These are phyloP conservation scores for Ustilago tritici DNA, from an alignment of 1,284 basidiomycete genomes.

Conservation along the genomic window DNA sequence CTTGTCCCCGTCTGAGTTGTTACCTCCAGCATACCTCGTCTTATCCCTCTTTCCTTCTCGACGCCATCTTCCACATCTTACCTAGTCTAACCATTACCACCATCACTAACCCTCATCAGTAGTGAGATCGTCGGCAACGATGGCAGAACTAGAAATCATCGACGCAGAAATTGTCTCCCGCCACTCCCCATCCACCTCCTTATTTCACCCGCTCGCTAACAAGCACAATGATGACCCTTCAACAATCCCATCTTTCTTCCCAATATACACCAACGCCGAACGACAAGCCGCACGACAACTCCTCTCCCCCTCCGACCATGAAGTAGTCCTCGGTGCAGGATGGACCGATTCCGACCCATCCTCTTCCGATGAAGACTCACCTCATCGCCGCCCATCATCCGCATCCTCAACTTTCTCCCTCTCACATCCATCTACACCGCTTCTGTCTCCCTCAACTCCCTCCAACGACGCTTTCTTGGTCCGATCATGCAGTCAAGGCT, in stretches of 20 bases:
- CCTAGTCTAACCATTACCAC: neutral
- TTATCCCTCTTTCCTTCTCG: neutral
- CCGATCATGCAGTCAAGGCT: conserved; percentile 56
- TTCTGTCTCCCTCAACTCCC: neutral
- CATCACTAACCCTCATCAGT: neutral
- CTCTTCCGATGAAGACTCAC: conserved; percentile 2
- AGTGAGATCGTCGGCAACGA: neutral
- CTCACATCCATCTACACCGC: conserved; percentile 9
- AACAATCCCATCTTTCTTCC: conserved; percentile 11
- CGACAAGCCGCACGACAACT: conserved; percentile 40
- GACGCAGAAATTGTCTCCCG: conserved; percentile 38
- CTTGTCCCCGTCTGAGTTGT: too few species aligned
- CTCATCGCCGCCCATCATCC: conserved; percentile 4
- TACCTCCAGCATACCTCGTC: neutral
- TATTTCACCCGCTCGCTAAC: neutral
- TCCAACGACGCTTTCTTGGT: conserved; percentile 50
- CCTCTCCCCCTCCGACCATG: conserved; percentile 35
- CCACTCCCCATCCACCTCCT: neutral
- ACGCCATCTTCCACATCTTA: neutral
- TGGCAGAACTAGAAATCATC: conserved; percentile 46
- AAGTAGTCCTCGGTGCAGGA: conserved; percentile 50
- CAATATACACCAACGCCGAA: conserved; percentile 30
- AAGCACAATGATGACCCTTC: neutral
- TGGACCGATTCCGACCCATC: conserved; percentile 37
- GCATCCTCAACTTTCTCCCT: conserved; percentile 25